A percentile compares a stretch with the other conserved stretches of the same genome.
Evolutionary conservation across 495 filamentous ascomycete genomes (phyloP).

Genomic region (Chaetomium fimeti): DNA sequence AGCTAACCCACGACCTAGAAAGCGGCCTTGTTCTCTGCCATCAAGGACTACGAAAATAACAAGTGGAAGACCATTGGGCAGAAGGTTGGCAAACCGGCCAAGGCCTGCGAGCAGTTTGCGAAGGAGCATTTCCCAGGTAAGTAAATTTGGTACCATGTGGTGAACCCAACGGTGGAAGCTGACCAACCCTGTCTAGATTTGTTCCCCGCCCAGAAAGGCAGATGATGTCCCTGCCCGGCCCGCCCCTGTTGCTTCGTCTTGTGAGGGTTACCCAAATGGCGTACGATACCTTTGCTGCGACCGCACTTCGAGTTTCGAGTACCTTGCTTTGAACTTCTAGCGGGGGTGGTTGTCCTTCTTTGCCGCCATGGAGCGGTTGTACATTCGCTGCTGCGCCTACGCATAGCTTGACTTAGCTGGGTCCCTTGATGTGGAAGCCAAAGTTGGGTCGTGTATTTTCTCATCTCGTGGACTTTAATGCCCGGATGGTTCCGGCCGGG

Average conservation of each 20-base stretch:
- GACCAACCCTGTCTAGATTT: constrained; percentile 20
- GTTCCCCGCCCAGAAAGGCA: constrained; percentile 24
- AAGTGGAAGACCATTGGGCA: constrained; percentile 97
- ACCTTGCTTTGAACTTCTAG: neutral
- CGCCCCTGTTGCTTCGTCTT: neutral
- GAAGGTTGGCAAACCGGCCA: constrained; percentile 97
- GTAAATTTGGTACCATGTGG: neutral
- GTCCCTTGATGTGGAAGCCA: neutral
- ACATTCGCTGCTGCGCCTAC: neutral
- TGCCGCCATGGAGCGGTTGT: neutral
- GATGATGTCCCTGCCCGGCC: neutral
- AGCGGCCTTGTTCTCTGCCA: constrained; percentile 59
- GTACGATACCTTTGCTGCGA: neutral
- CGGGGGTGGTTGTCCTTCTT: neutral
- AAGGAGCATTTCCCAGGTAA: constrained; percentile 82
- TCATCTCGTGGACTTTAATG: neutral
- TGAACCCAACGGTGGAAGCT: neutral
- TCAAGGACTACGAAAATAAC: constrained; percentile 97
- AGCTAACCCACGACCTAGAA: neutral
- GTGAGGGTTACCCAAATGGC: neutral
- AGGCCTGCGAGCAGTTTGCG: constrained; percentile 98
- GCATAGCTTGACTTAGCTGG: neutral
- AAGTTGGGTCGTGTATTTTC: neutral
- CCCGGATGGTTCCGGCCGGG: neutral
- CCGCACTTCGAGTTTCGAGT: too few species aligned